A percentile compares a stretch with the other conserved stretches of the same genome.
phyloP scores from a whole-genome alignment of 305 asterid genomes.

The Rubia peregrina region DNA sequence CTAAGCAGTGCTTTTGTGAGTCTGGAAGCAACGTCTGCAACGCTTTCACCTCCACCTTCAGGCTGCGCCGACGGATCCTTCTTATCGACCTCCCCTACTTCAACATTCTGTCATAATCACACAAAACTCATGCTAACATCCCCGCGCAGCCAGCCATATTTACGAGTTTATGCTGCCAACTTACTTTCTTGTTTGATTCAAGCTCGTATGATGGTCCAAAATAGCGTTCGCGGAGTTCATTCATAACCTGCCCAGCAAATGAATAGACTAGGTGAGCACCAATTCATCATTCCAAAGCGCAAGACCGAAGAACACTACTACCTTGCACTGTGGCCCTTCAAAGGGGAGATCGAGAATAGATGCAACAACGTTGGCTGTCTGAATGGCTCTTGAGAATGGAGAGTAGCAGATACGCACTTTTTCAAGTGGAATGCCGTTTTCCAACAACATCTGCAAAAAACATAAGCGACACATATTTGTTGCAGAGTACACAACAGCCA shows the following conservation, averaged over 20 bases:
- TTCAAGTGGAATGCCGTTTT: conserved; percentile 37
- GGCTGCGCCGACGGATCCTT: conserved; percentile 77
- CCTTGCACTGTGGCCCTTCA: conserved; percentile 78
- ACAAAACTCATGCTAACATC: conserved; percentile 8
- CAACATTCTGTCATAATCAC: conserved; percentile 47
- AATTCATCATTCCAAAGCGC: too few species aligned
- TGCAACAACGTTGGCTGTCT: conserved; percentile 74
- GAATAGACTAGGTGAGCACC: not conserved
- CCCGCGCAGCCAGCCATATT: conserved; percentile 2
- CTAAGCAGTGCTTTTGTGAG: conserved; percentile 52
- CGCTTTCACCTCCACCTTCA: conserved; percentile 90
- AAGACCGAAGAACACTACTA: too few species aligned
- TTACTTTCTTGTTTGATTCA: conserved; percentile 75
- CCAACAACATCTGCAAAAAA: conserved; percentile 47
- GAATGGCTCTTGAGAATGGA: conserved; percentile 84
- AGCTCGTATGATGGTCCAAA: conserved; percentile 79
- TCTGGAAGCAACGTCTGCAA: conserved; percentile 79
- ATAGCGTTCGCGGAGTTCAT: conserved; percentile 68
- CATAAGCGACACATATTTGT: not conserved
- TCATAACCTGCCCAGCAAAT: conserved; percentile 39
- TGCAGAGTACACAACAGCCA: not conserved
- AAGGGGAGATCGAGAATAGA: conserved; percentile 60
- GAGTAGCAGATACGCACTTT: conserved; percentile 83
- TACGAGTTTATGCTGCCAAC: not conserved
- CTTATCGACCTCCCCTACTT: conserved; percentile 84